Conservation (phyloP, 2,329 filamentous ascomycete genomes). For the Sporothrix protearum region DNA sequence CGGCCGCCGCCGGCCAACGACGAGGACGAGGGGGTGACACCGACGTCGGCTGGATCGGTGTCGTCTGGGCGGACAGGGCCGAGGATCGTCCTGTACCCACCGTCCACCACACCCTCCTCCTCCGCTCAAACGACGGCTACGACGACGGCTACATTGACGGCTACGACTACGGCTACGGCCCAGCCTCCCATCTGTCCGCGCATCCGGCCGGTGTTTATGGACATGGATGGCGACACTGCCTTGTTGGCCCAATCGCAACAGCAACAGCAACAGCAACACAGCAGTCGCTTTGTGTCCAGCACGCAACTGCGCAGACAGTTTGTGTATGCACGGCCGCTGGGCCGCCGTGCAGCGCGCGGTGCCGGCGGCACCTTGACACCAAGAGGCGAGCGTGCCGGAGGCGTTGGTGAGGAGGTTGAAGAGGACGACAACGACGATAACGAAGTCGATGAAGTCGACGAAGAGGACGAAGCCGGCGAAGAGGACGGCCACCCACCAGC, state of each 20-base stretch:
- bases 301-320: not conserved
- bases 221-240: not conserved
- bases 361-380: not conserved
- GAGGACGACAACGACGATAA: not conserved
- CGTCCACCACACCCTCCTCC: not conserved
- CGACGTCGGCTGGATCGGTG: not conserved
- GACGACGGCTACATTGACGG: too few relatives aligned
- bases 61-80: not conserved
- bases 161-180: not conserved
- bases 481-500: too few relatives aligned
- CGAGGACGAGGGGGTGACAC: not conserved
- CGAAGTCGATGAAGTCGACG: not conserved
- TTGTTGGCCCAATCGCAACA: not conserved
- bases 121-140: too few relatives aligned
- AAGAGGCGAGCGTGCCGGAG: not conserved
- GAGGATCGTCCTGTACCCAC: not conserved
- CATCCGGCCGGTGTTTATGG: slow-evolving; percentile 10
- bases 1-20: not conserved
- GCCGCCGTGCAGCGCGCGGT: not conserved
- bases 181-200: not conserved
- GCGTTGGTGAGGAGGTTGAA: not conserved
- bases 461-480: not conserved
- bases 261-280: too few relatives aligned
- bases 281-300: not conserved
- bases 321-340: not conserved